Percentiles rank a stretch among this genome's conserved stretches.
Conservation (phyloP, 371 early-diverging fungal species). For the Syncephalastrum racemosum region DNA sequence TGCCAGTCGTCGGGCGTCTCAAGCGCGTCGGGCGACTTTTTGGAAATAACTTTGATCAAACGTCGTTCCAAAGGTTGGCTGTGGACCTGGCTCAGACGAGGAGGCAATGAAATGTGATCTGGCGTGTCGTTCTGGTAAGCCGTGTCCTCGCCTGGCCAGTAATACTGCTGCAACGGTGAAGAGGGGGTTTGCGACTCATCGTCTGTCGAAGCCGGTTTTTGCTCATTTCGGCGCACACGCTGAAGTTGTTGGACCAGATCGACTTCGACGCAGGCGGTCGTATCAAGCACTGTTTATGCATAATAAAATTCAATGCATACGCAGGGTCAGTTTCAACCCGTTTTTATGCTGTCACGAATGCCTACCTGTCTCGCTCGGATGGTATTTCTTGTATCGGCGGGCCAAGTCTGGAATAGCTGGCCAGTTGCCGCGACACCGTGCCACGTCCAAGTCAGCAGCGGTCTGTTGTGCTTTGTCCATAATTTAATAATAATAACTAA, state of each 20-base stretch:
- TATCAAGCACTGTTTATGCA: constrained; percentile 16
- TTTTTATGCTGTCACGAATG: too few relatives aligned
- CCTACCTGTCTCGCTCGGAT: constrained; percentile 65
- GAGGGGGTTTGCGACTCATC: too few relatives aligned
- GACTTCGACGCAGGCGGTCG: constrained; percentile 22
- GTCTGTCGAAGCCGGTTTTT: too few relatives aligned
- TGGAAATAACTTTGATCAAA: background rate
- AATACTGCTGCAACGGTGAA: too few relatives aligned
- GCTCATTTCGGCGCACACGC: too few relatives aligned
- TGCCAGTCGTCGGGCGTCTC: constrained; percentile 9
- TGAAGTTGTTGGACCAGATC: constrained; percentile 16
- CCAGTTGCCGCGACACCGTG: constrained; percentile 61
- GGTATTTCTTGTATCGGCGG: constrained; percentile 64
- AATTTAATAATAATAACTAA: too few relatives aligned
- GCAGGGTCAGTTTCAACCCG: too few relatives aligned
- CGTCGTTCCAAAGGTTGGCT: background rate
- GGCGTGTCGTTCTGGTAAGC: constrained; percentile 7
- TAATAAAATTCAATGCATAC: too few relatives aligned
- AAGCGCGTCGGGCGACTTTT: background rate
- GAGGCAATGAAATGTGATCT: constrained; percentile 2
- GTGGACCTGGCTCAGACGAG: background rate
- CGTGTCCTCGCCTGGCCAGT: background rate
- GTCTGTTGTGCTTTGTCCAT: too few relatives aligned
- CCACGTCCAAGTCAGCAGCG: constrained; percentile 51
- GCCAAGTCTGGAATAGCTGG: constrained; percentile 58